phyloP scores from a whole-genome alignment of 768 basidiomycete genomes.

The Gloeophyllum trabeum region DNA sequence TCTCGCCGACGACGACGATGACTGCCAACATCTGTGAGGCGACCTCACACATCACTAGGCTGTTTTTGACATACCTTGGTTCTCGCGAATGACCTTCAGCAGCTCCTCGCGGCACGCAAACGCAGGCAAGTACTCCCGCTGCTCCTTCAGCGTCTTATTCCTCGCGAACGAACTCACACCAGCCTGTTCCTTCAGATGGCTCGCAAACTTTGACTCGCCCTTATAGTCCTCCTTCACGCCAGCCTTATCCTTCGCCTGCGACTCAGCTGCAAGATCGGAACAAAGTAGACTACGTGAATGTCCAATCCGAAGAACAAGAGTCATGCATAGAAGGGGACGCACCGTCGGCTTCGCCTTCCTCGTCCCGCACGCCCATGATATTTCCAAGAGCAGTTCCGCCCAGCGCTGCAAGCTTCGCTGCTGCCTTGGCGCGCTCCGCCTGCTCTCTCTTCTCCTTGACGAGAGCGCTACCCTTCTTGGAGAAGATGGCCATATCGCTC shows the following conservation, averaged over 20 bases:
- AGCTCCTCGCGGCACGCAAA: conserved; percentile 95
- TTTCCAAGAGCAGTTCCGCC: conserved; percentile 95
- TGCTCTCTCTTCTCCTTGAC: conserved; percentile 96
- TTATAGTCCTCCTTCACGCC: conserved; percentile 66
- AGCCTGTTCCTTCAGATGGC: conserved; percentile 72
- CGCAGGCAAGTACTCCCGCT: conserved; percentile 92
- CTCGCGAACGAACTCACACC: conserved; percentile 77
- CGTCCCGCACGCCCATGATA: conserved; percentile 94
- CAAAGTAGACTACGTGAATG: conserved; percentile 64
- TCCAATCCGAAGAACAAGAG: conserved; percentile 35
- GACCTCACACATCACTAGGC: too few relatives aligned
- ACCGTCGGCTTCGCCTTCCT: conserved; percentile 90
- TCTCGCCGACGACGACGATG: conserved; percentile 94
- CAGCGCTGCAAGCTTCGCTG: conserved; percentile 86
- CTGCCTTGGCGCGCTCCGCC: conserved; percentile 91
- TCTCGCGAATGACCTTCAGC: conserved; percentile 80
- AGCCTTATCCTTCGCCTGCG: conserved; percentile 33
- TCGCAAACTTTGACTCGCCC: conserved; percentile 95
- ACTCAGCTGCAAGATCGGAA: conserved; percentile 34
- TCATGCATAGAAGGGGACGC: conserved; percentile 22
- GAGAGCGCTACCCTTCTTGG: conserved; percentile 91
- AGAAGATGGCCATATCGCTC: conserved; percentile 91
- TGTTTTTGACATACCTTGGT: conserved; percentile 61
- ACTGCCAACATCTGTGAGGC: conserved; percentile 33
- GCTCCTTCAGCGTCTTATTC: conserved; percentile 80